Conservation (phyloP, 163 green algal genomes). For the Coccomyxa subellipsoidea region DNA sequence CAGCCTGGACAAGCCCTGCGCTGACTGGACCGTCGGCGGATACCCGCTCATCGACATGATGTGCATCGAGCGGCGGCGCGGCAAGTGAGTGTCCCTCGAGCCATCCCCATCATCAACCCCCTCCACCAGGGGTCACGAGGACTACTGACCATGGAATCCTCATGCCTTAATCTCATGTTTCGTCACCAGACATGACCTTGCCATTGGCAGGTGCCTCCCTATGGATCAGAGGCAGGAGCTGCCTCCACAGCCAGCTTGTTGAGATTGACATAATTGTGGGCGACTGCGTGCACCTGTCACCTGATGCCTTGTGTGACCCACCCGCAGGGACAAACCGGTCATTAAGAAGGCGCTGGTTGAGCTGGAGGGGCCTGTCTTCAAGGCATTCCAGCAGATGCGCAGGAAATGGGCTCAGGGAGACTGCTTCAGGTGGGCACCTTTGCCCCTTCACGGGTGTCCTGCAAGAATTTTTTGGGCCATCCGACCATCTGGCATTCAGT, state of each 20-base stretch:
- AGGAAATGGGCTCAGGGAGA: conserved; percentile 37
- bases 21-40: conserved; percentile 57
- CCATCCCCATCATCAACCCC: background rate
- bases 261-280: too few relatives aligned
- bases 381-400: conserved; percentile 19
- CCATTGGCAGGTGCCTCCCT: background rate
- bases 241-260: background rate
- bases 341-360: conserved; percentile 61
- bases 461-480: too few relatives aligned
- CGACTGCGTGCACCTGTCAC: background rate
- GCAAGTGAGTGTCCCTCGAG: conserved; percentile 24
- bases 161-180: background rate
- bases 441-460: background rate
- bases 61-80: conserved; percentile 46
- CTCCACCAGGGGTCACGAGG: too few relatives aligned
- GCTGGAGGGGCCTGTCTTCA: conserved; percentile 39
- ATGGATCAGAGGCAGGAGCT: background rate
- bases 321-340: conserved; percentile 51
- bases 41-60: conserved; percentile 60
- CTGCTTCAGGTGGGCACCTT: conserved; percentile 22
- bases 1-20: conserved; percentile 28
- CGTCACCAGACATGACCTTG: background rate
- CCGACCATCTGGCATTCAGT: too few relatives aligned
- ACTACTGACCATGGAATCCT: background rate
- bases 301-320: background rate